Percentiles rank a stretch among this genome's conserved stretches.
These are phyloP conservation scores for Asterochloris erici DNA, from an alignment of 139 green algal genomes.

Conservation along the genomic window DNA sequence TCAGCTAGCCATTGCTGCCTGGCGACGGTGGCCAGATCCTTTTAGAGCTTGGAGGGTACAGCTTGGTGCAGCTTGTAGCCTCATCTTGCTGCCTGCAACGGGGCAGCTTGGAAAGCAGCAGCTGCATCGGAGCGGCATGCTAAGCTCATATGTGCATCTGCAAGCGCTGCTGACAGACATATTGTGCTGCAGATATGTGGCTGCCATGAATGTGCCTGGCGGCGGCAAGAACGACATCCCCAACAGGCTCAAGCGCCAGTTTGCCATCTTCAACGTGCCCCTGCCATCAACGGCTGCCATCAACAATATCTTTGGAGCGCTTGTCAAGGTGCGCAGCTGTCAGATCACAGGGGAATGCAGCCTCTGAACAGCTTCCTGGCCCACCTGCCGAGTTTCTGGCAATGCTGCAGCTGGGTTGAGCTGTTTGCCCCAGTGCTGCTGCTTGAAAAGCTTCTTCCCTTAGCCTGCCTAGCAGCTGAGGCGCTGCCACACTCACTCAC, in stretches of 20 bases:
- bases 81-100: too few relatives aligned
- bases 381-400: too few relatives aligned
- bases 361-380: too few relatives aligned
- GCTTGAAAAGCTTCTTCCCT: too few relatives aligned
- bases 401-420: too few relatives aligned
- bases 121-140: background rate
- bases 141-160: background rate
- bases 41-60: too few relatives aligned
- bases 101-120: background rate
- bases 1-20: too few relatives aligned
- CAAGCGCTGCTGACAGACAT: background rate
- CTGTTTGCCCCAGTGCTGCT: too few relatives aligned
- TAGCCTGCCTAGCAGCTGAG: background rate
- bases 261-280: constrained; percentile 88
- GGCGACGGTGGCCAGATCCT: too few relatives aligned
- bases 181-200: constrained; percentile 63
- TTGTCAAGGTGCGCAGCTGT: constrained; percentile 54
- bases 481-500: background rate
- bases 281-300: constrained; percentile 76
- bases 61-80: too few relatives aligned
- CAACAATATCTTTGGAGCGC: constrained; percentile 87
- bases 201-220: constrained; percentile 84
- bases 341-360: too few relatives aligned
- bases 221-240: constrained; percentile 93
- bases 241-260: constrained; percentile 95